Evolutionary conservation across 768 basidiomycete genomes (phyloP).

Genomic region (Russula compacta): DNA sequence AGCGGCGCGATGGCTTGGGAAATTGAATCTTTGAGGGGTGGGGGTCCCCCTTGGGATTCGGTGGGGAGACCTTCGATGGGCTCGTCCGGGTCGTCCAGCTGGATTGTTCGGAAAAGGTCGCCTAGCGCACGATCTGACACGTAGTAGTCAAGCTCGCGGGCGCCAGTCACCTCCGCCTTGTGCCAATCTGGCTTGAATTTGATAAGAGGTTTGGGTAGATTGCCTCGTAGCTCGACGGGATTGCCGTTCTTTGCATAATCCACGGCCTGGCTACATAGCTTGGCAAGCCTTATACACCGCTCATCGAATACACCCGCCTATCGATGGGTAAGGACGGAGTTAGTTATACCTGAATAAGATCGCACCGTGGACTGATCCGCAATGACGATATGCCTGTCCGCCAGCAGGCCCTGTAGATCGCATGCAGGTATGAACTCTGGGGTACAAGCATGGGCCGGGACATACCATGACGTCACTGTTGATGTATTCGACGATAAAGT

Average conservation of each 20-base stretch:
- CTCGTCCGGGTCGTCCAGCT: conserved; percentile 32
- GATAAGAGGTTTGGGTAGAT: conserved; percentile 47
- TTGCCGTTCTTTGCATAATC: conserved; percentile 76
- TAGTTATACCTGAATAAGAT: neutral
- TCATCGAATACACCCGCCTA: conserved; percentile 56
- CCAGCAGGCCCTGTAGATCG: conserved; percentile 49
- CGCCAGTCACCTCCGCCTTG: conserved; percentile 31
- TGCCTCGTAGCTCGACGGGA: conserved; percentile 41
- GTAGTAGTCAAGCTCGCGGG: conserved; percentile 59
- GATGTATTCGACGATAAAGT: conserved; percentile 80
- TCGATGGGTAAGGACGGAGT: neutral
- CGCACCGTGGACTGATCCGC: conserved; percentile 68
- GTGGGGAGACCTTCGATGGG: conserved; percentile 10
- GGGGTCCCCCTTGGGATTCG: neutral
- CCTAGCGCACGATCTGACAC: conserved; percentile 64
- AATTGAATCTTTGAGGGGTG: conserved; percentile 4
- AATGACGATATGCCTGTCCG: conserved; percentile 58
- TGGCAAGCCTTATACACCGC: conserved; percentile 49
- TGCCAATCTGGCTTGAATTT: conserved; percentile 77
- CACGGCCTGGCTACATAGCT: conserved; percentile 57
- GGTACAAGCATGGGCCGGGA: neutral
- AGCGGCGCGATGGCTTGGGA: neutral
- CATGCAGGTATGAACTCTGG: neutral
- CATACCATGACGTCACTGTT: conserved; percentile 70
- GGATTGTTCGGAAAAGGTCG: conserved; percentile 55